phyloP scores from a whole-genome alignment of 805 yeast species.

The Vanderwaltozyma verrucispora region DNA sequence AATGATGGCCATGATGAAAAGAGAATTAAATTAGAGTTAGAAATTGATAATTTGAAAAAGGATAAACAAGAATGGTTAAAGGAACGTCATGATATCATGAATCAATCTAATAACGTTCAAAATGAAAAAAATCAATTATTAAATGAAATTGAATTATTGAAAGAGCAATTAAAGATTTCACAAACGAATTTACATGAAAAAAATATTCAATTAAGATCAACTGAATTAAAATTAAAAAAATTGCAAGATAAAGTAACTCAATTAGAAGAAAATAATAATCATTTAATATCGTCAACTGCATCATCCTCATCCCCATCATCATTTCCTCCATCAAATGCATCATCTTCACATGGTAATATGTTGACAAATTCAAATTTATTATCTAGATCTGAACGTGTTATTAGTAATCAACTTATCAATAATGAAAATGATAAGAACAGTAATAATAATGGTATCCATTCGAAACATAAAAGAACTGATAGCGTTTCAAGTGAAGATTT shows the following conservation, averaged over 20 bases:
- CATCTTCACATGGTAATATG: not conserved
- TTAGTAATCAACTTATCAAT: too few species aligned
- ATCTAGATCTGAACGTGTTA: not conserved
- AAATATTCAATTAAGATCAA: constrained; percentile 14
- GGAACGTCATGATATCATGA: constrained; percentile 24
- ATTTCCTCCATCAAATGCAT: not conserved
- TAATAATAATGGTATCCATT: not conserved
- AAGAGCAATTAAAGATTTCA: constrained; percentile 20
- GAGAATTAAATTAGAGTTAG: constrained; percentile 24
- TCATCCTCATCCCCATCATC: too few species aligned
- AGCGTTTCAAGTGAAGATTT: constrained; percentile 24
- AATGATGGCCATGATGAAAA: constrained; percentile 8
- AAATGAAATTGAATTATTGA: constrained; percentile 33
- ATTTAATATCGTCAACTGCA: constrained; percentile 3
- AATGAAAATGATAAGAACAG: not conserved
- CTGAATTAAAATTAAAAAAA: constrained; percentile 14
- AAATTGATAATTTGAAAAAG: constrained; percentile 36
- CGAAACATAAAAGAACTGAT: constrained; percentile 9
- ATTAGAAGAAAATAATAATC: constrained; percentile 5
- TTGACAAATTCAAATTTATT: not conserved
- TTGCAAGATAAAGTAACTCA: constrained; percentile 14
- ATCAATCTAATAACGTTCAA: constrained; percentile 25
- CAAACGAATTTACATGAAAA: constrained; percentile 15
- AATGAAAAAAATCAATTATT: constrained; percentile 36
- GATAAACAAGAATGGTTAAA: constrained; percentile 37